Conservation (phyloP, 2,329 filamentous ascomycete genomes). For the Fusarium brachygibbosum region DNA sequence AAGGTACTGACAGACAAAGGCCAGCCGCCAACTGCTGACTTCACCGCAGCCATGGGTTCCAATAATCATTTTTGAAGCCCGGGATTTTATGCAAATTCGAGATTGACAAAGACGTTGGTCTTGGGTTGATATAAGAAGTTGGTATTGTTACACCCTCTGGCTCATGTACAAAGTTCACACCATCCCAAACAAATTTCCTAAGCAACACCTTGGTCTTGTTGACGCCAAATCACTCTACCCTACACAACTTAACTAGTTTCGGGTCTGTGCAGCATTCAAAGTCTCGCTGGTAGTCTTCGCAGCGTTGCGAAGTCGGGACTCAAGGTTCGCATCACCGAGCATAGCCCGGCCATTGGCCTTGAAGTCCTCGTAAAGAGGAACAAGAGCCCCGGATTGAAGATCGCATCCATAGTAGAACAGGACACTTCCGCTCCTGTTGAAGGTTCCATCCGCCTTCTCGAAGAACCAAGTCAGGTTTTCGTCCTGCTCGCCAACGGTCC, state of each 20-base stretch:
- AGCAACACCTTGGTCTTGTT: not conserved
- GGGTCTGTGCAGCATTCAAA: conserved; percentile 51
- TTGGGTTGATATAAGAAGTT: not conserved
- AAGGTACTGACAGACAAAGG: not conserved
- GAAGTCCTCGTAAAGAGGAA: conserved; percentile 76
- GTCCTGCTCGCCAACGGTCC: conserved; percentile 96
- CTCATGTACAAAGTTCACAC: not conserved
- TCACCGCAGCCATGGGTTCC: not conserved
- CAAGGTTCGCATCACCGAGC: conserved; percentile 90
- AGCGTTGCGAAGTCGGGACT: conserved; percentile 84
- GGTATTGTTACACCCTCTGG: not conserved
- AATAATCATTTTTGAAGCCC: not conserved
- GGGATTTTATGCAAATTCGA: not conserved
- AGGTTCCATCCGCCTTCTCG: conserved; percentile 93
- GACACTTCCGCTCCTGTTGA: conserved; percentile 86
- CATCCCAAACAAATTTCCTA: not conserved
- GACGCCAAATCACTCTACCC: conserved; percentile 2
- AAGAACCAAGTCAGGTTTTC: conserved; percentile 99
- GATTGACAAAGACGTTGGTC: not conserved
- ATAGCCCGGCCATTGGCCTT: conserved; percentile 84
- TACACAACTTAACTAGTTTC: conserved; percentile 34
- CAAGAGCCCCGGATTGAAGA: conserved; percentile 79
- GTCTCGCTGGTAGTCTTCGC: conserved; percentile 76
- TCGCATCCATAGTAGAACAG: conserved; percentile 97
- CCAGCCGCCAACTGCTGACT: not conserved